Evolutionary conservation across 2,329 filamentous ascomycete species (phyloP).

Genomic region (Penicillium sclerotiorum): DNA sequence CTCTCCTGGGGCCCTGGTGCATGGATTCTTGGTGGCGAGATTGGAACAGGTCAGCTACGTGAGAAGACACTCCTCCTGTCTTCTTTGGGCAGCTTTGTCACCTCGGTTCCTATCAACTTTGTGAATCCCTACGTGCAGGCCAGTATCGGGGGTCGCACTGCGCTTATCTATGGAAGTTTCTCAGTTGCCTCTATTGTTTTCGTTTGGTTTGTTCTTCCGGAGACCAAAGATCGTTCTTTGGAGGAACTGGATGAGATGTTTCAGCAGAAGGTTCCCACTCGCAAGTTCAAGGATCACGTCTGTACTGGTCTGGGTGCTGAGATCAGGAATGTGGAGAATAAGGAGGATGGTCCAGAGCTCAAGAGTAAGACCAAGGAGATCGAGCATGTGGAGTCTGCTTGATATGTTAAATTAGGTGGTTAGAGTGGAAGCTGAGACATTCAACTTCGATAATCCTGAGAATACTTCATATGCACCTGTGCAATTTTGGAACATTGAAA

Average conservation of each 20-base stretch:
- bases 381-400: slow-evolving; percentile 7
- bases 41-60: slow-evolving; percentile 27
- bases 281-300: slow-evolving; percentile 6
- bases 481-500: too few species aligned
- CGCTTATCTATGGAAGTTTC: slow-evolving; percentile 26
- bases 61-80: slow-evolving; percentile 33
- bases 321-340: slow-evolving; percentile 5
- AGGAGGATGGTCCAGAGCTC: neutral
- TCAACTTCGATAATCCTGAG: too few species aligned
- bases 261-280: slow-evolving; percentile 9
- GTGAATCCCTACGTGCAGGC: slow-evolving; percentile 35
- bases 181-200: slow-evolving; percentile 26
- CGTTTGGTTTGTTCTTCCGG: slow-evolving; percentile 30
- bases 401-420: too few species aligned
- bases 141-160: slow-evolving; percentile 23
- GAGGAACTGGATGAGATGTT: slow-evolving; percentile 36
- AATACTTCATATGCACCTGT: too few species aligned
- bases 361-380: slow-evolving; percentile 1
- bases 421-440: too few species aligned
- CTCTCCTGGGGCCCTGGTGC: slow-evolving; percentile 20
- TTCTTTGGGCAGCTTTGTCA: slow-evolving; percentile 29
- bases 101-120: slow-evolving; percentile 30
- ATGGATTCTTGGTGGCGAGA: slow-evolving; percentile 36
- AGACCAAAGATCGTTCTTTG: slow-evolving; percentile 25
- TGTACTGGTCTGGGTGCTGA: slow-evolving; percentile 5